Base-by-base conservation (phyloP, 2,329 filamentous ascomycete genomes). In the Fusarium sp. region DNA sequence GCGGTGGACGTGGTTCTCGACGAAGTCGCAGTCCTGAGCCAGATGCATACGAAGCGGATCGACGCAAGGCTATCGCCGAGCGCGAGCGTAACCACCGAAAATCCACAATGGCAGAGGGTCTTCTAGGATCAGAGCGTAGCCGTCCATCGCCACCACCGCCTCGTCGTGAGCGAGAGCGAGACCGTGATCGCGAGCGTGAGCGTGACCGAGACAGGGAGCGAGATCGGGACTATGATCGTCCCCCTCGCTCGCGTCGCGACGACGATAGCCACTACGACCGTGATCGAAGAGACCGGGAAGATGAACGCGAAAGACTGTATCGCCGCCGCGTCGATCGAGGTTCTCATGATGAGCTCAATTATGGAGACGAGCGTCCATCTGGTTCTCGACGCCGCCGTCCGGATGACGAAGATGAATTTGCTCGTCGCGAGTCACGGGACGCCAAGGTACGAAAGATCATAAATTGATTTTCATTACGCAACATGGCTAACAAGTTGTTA, bases 21-120 rank as follows among this genome's bases (percentile, higher is more conserved):
- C 87, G 88, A 72, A 96, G 92, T 76, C 93, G 94, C 73, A 94
- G 91, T 72, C 94, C 94, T n/a, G 96, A 98, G 78, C 88, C 88
- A 59, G 94, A 99, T 80, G 88, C 93, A 20, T 99, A 99, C 78
- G 96, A 98, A 79, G 96, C 94, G 62, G 96, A 99, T 77, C 89
- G 96, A 69, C 91, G 94, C 74, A 96, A 95, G 78, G 95, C 95
- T 42, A 94, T 96, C 75, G 94, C 94, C 58, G 94, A 97, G 76
- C 91, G 96, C 46, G 96, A 98, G 81, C 91, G 94, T 69, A 94
- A 96, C 73, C 96, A 97, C 80, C 90, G 93, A 77, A 96, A 96
- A 81, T 84, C 88, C 43, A 89, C 86, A 76, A 88, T 88, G 80
- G 91, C 90, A 68, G 88, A 89, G 72, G 87, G 83, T 68, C 79